Evolutionary conservation across 129 eudicot species (phyloP).

Genomic region (Flaveria robusta): DNA sequence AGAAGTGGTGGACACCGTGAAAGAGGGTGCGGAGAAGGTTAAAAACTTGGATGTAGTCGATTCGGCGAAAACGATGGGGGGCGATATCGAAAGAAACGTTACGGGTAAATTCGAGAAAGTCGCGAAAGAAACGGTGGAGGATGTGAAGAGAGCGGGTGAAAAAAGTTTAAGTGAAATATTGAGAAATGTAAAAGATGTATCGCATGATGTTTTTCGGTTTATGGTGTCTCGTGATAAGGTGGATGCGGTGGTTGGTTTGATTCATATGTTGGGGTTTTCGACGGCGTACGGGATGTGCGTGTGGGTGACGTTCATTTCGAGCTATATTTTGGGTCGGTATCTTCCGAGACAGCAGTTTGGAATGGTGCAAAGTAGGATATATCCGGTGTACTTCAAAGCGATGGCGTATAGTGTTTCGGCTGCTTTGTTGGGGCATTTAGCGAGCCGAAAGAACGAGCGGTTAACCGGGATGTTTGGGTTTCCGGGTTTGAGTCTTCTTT

Average conservation of each 20-base stretch:
- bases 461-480: constrained; percentile 31
- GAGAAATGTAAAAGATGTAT: constrained; percentile 28
- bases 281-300: constrained; percentile 65
- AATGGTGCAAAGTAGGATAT: constrained; percentile 75
- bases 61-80: constrained; percentile 16
- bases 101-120: constrained; percentile 13
- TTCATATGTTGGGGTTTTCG: constrained; percentile 67
- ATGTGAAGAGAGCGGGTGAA: constrained; percentile 29
- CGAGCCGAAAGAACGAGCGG: constrained; percentile 24
- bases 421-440: constrained; percentile 60
- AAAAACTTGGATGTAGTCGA: constrained; percentile 24
- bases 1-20: constrained; percentile 27
- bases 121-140: constrained; percentile 3
- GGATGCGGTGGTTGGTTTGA: constrained; percentile 33
- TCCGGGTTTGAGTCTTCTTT: constrained; percentile 48
- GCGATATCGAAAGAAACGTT: constrained; percentile 27
- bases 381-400: constrained; percentile 69
- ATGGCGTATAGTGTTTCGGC: constrained; percentile 59
- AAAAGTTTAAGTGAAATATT: constrained; percentile 37
- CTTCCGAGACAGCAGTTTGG: constrained; percentile 74
- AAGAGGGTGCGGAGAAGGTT: constrained; percentile 12
- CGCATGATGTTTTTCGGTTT: constrained; percentile 27
- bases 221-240: constrained; percentile 23
- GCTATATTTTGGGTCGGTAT: constrained; percentile 57
- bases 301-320: constrained; percentile 80